Conservation (phyloP, 2,329 filamentous ascomycete species). For the Fusarium piperis region DNA sequence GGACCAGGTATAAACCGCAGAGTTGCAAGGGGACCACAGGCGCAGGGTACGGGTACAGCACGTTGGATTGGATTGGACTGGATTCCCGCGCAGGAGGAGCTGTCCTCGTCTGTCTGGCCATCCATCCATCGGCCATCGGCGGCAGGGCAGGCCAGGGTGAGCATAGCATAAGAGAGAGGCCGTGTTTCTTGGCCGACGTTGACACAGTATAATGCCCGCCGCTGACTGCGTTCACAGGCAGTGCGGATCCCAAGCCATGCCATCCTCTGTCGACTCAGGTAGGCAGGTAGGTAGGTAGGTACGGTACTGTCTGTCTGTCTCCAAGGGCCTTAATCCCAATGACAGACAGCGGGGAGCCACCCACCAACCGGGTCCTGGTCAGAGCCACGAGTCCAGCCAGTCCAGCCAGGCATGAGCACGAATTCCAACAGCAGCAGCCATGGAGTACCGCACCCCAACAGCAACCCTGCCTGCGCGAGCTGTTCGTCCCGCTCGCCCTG, state of each 20-base stretch:
- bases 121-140: neutral
- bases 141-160: conserved; percentile 11
- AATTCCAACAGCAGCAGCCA: conserved; percentile 18
- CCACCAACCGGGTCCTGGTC: conserved; percentile 41
- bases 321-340: conserved; percentile 30
- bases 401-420: conserved; percentile 25
- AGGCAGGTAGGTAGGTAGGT: neutral
- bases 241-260: conserved; percentile 28
- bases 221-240: neutral
- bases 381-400: conserved; percentile 34
- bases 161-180: conserved; percentile 7
- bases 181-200: conserved; percentile 21
- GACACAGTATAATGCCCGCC: conserved; percentile 23
- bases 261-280: conserved; percentile 23
- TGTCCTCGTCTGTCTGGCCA: conserved; percentile 13
- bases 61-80: conserved; percentile 13
- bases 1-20: conserved; percentile 33
- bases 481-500: conserved; percentile 40
- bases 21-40: conserved; percentile 31
- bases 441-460: conserved; percentile 5
- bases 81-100: conserved; percentile 12
- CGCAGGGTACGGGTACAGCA: conserved; percentile 30
- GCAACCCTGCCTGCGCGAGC: conserved; percentile 32
- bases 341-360: conserved; percentile 41
- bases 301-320: neutral